phyloP scores from a whole-genome alignment of 345 rosid species.

The Brassica nigra region DNA sequence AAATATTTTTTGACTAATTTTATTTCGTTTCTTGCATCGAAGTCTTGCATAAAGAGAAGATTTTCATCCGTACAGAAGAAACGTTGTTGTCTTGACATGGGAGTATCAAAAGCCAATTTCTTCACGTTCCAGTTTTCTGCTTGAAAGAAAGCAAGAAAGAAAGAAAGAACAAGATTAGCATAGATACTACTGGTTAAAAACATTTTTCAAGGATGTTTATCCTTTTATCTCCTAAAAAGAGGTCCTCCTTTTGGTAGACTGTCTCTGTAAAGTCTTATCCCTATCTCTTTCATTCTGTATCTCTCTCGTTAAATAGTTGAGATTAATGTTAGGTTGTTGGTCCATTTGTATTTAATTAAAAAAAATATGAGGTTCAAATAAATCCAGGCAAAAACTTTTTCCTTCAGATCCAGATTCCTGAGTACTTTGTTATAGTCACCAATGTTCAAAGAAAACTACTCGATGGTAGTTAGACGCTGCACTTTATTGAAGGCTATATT shows the following conservation, averaged over 20 bases:
- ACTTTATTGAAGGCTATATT: no score
- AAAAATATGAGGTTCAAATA: constrained; percentile 2
- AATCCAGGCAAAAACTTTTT: constrained; percentile 17
- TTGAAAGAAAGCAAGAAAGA: neutral
- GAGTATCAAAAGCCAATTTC: neutral
- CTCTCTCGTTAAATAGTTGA: constrained; percentile 33
- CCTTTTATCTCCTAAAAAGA: neutral
- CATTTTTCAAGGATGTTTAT: constrained; percentile 15
- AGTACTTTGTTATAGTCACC: neutral
- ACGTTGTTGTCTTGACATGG: neutral
- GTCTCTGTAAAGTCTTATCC: constrained; percentile 30
- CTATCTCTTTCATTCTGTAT: neutral
- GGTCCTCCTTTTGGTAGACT: constrained; percentile 10
- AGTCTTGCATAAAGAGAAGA: neutral
- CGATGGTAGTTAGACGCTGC: no score
- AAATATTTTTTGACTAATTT: neutral
- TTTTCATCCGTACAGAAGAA: constrained; percentile 9
- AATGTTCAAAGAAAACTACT: no score
- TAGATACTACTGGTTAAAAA: constrained; percentile 3
- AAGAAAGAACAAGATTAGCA: neutral
- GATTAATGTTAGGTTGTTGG: constrained; percentile 29
- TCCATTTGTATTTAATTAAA: constrained; percentile 29
- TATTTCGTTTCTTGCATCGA: neutral
- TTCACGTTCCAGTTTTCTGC: neutral
- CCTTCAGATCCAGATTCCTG: neutral